Evolutionary conservation across 2,329 filamentous ascomycete genomes (phyloP), one percentile per base, ranked within the genome.

Genomic region (Phaeosphaeriaceae sp.): DNA sequence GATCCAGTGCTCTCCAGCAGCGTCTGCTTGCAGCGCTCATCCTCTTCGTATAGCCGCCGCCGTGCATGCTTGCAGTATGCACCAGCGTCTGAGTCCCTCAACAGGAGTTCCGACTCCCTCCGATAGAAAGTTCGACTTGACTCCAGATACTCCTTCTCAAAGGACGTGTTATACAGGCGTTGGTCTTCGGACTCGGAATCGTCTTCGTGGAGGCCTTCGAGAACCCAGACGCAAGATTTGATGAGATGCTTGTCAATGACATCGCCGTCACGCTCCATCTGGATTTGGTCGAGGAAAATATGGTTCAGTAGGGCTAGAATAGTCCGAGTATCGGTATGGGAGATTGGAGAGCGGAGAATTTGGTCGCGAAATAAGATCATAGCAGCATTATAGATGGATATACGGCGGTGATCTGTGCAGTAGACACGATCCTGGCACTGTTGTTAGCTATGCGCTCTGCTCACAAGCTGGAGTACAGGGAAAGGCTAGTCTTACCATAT

Each of bases 201-300:
- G 0, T 86, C 87, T 70, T 96, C 89, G 70, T 96, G 95, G 0
- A 99, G 80, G 6, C 85, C 85, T 68, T 95, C 93, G 5, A 99
- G 81, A 92, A 99, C 97, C 61, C 89, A 87, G 2, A 91, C 83
- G 68, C 90, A 93, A 42, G 89, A 88, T 58, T 90, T 88, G 60
- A 97, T 85, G 4, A 96, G 79, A 29, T 85, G 83, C 60, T 89
- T 87, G 71, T 97, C 90, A 52, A 97, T 92, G 12, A 90, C 83
- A 63, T 97, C 92, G 21, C 93, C 94, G 50, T 92, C 87, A 21
- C 94, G 83, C 72, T 97, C 94, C 86, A 97, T 92, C 53, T 89
- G 85, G 58, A 99, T 89, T 74, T 97, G 90, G 56, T 96, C 92
- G 3, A 97, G 81, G 23, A 97, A 83, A 12, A 96, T 90, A 5